Conservation (phyloP, 1,139 yeast genomes). For the Yamadazyma sp. region DNA sequence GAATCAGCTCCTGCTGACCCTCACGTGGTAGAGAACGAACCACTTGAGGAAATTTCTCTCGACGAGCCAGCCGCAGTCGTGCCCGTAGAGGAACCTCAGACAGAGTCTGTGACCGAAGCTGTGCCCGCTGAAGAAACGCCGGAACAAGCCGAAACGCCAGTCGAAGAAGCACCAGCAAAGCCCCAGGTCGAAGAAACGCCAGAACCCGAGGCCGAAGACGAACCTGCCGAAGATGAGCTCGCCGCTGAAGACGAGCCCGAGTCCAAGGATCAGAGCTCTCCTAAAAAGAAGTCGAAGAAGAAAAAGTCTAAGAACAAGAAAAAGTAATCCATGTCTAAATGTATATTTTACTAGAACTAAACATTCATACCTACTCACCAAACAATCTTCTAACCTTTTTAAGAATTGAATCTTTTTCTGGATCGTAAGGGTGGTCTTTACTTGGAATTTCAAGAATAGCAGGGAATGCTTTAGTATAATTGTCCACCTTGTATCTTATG, state of each 20-base stretch:
- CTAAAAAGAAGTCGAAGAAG: conserved; percentile 14
- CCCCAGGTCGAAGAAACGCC: not conserved
- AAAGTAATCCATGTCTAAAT: conserved; percentile 17
- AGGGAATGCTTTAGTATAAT: conserved; percentile 88
- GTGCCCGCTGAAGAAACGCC: no score
- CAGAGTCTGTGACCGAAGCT: no score
- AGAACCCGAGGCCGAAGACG: not conserved
- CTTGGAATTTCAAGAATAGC: conserved; percentile 97
- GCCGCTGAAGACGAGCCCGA: conserved; percentile 4
- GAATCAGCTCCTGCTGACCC: not conserved
- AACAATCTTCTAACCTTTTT: conserved; percentile 91
- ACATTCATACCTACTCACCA: conserved; percentile 71
- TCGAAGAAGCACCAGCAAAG: not conserved
- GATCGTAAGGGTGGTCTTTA: conserved; percentile 97
- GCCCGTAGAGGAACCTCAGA: conserved; percentile 1
- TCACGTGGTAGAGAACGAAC: conserved; percentile 6
- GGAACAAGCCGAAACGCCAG: not conserved
- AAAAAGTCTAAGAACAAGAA: conserved; percentile 22
- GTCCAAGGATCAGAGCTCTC: no score
- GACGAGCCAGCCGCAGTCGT: not conserved
- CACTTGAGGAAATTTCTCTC: not conserved
- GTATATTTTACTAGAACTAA: conserved; percentile 5
- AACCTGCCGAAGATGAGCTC: conserved; percentile 2
- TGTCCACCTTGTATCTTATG: conserved; percentile 80
- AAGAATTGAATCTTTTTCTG: conserved; percentile 94